Conservation (phyloP, 495 filamentous ascomycete species). For the Penicillium antarcticum region DNA sequence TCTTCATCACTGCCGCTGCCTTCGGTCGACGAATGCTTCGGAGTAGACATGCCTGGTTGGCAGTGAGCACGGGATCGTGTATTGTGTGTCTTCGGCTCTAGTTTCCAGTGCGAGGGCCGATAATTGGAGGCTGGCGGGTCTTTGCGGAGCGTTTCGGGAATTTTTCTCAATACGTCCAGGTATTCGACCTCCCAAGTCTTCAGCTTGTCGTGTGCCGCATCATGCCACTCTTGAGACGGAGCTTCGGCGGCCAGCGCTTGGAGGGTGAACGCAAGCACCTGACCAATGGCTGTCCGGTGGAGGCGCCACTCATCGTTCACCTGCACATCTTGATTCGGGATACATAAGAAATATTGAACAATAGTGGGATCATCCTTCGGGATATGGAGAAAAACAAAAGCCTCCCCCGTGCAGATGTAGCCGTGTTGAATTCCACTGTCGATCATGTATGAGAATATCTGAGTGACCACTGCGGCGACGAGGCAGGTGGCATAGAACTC, state of each 20-base stretch:
- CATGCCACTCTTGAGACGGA: slow-evolving; percentile 37
- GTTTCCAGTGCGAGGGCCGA: slow-evolving; percentile 26
- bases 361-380: slow-evolving; percentile 24
- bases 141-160: slow-evolving; percentile 26
- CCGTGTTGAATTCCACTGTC: slow-evolving; percentile 34
- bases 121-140: slow-evolving; percentile 23
- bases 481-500: not conserved
- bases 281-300: slow-evolving; percentile 40
- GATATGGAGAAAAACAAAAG: slow-evolving; percentile 43
- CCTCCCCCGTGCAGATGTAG: slow-evolving; percentile 42
- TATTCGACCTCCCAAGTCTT: slow-evolving; percentile 28
- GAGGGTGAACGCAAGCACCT: slow-evolving; percentile 47
- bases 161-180: slow-evolving; percentile 23
- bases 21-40: slow-evolving; percentile 18
- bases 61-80: slow-evolving; percentile 23
- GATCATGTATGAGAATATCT: slow-evolving; percentile 45
- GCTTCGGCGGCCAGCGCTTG: slow-evolving; percentile 32
- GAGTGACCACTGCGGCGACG: slow-evolving; percentile 35
- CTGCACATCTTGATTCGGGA: slow-evolving; percentile 30
- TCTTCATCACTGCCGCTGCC: slow-evolving; percentile 22
- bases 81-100: slow-evolving; percentile 21
- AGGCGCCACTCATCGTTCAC: slow-evolving; percentile 23
- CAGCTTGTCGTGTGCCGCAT: slow-evolving; percentile 24
- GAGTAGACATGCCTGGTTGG: slow-evolving; percentile 47
- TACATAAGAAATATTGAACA: slow-evolving; percentile 26